phyloP scores from a whole-genome alignment of 257 asterid genomes.

The Salvia hispanica region DNA sequence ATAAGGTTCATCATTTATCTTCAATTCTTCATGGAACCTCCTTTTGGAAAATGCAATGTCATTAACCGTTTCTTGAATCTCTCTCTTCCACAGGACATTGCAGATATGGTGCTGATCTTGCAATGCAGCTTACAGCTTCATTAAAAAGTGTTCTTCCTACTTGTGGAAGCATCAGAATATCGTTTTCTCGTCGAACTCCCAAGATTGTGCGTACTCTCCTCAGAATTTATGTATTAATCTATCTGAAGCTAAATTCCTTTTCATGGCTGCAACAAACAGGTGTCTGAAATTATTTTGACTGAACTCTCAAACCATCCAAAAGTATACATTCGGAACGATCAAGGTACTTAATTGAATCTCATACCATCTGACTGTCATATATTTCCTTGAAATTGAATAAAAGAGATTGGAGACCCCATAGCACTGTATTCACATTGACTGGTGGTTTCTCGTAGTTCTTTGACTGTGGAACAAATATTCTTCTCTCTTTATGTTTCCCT shows the following conservation, averaged over 20 bases:
- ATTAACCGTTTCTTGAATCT: background rate
- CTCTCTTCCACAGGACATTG: constrained; percentile 60
- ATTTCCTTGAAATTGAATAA: background rate
- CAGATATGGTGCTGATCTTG: constrained; percentile 77
- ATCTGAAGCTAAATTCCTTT: constrained; percentile 30
- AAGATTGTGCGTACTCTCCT: constrained; percentile 49
- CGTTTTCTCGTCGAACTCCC: constrained; percentile 93
- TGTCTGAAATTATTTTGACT: constrained; percentile 50
- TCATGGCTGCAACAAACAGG: constrained; percentile 49
- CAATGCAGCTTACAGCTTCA: constrained; percentile 60
- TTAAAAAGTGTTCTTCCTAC: constrained; percentile 62
- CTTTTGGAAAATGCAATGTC: background rate
- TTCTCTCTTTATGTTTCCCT: background rate
- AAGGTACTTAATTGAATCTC: constrained; percentile 56
- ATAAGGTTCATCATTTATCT: background rate
- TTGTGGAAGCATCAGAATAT: constrained; percentile 81
- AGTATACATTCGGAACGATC: constrained; percentile 73
- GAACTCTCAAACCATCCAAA: constrained; percentile 64
- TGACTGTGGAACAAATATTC: background rate
- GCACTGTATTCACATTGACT: background rate
- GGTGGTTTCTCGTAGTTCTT: constrained; percentile 1
- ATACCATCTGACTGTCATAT: background rate
- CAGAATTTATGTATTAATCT: constrained; percentile 23
- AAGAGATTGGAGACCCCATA: background rate
- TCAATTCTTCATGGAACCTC: background rate